phyloP scores from a whole-genome alignment of 352 stramenopile genomes.

The Pythium dissimile region DNA sequence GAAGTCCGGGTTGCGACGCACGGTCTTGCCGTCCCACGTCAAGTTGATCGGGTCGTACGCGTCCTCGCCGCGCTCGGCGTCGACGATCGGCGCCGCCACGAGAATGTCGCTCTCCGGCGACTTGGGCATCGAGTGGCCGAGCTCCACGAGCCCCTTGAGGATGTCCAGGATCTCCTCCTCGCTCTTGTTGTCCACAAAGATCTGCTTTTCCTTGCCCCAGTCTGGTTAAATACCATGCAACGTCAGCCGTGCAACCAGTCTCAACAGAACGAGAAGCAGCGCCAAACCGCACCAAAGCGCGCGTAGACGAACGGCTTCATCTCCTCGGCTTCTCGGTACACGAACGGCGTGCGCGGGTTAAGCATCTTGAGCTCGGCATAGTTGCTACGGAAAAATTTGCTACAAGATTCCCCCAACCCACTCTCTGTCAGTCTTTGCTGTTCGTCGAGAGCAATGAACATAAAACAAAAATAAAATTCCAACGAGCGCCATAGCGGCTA shows the following conservation, averaged over 20 bases:
- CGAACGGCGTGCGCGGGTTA: conserved; percentile 77
- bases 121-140: conserved; percentile 71
- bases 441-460: no score
- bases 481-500: no score
- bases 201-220: conserved; percentile 83
- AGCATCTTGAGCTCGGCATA: conserved; percentile 88
- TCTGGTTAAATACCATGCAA: conserved; percentile 26
- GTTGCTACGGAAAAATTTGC: conserved; percentile 85
- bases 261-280: neutral
- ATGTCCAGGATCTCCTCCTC: conserved; percentile 78
- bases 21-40: conserved; percentile 76
- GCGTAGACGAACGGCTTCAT: conserved; percentile 88
- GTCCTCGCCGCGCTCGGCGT: conserved; percentile 57
- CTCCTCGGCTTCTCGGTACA: conserved; percentile 86
- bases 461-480: no score
- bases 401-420: no score
- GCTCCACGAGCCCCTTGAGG: conserved; percentile 72
- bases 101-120: conserved; percentile 84
- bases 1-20: conserved; percentile 82
- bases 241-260: neutral
- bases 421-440: no score
- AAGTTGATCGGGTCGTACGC: conserved; percentile 83
- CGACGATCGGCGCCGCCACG: conserved; percentile 70
- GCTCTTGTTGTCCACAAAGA: conserved; percentile 79
- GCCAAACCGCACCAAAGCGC: conserved; percentile 49